Evolutionary conservation across 345 rosid genomes (phyloP), one percentile per base, ranked within the genome.

Genomic region (Isatis tinctoria): DNA sequence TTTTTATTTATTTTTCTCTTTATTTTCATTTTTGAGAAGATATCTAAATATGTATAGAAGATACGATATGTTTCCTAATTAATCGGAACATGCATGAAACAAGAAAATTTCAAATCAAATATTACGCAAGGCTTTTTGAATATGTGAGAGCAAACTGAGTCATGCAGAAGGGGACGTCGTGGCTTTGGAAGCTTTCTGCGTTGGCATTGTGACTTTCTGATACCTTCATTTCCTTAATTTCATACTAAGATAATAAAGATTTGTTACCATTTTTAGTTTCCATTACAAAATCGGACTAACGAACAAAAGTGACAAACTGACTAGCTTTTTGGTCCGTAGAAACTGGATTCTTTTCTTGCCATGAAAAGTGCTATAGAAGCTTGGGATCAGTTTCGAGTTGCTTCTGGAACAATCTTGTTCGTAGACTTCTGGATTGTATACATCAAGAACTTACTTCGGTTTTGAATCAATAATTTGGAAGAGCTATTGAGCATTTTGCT

Each of bases 181-280:
- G 81, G 78, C 70, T 67, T 60, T 62, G 74, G 52, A 20, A 40
- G 13, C 78, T 78, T 73, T 78, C 45, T 47, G 72, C 14, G 82
- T 51, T 62, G 82, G 78, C 82, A 62, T 66, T 27, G 41, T 30
- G 11, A 35, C 78, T 78, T 78, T 73, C 10, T 36, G 18, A 18
- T 53, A 41, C 56, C 70, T 73, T 76, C 28, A 10, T 63, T 47
- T 32, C 70, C 27, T 47, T 44, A 36, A 13, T 63, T 70, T 57
- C 32, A 49, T 65, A 62, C 26, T 58, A 71, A 22, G 76, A 71
- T 77, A 48, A 36, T 43, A 70, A 60, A 68, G 6, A 60, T 22
- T 4, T 11, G 36, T 43, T 63, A 1, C 39, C 26, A n/a, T 44
- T 44, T 63, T 27, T 44, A 9, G 26, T 43, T 39, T 5, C 18